phyloP scores from a whole-genome alignment of 768 basidiomycete species.

The Pleurotus citrinopileatus region DNA sequence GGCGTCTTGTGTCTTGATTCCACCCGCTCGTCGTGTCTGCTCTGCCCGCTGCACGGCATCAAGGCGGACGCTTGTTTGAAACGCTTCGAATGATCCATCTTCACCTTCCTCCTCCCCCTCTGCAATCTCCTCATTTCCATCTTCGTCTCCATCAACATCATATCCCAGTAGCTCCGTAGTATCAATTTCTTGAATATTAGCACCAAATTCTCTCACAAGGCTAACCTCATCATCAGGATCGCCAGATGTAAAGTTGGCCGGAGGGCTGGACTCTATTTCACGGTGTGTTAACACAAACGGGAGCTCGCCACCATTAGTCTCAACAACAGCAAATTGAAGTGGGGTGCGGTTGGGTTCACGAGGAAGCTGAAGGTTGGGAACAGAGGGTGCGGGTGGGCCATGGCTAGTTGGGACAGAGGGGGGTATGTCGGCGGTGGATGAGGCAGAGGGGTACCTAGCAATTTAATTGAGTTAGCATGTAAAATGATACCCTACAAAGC shows the following conservation, averaged over 20 bases:
- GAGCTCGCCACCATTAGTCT: background rate
- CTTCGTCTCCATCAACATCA: constrained; percentile 11
- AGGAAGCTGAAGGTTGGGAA: no score
- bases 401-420: no score
- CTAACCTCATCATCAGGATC: background rate
- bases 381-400: no score
- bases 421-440: no score
- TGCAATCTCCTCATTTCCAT: background rate
- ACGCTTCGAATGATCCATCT: constrained; percentile 1
- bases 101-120: constrained; percentile 4
- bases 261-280: constrained; percentile 23
- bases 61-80: constrained; percentile 14
- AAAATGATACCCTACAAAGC: no score
- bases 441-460: no score
- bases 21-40: constrained; percentile 20
- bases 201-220: background rate
- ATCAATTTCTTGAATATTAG: background rate
- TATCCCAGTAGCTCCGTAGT: constrained; percentile 1
- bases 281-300: background rate
- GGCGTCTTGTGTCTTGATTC: constrained; percentile 21
- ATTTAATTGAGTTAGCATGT: no score
- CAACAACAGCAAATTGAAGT: no score
- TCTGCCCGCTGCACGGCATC: constrained; percentile 20
- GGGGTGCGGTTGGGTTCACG: no score
- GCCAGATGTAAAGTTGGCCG: background rate